Percentiles rank a stretch among this genome's conserved stretches.
phyloP scores from a whole-genome alignment of 2,329 filamentous ascomycete genomes.

The Colletotrichum spinosum region DNA sequence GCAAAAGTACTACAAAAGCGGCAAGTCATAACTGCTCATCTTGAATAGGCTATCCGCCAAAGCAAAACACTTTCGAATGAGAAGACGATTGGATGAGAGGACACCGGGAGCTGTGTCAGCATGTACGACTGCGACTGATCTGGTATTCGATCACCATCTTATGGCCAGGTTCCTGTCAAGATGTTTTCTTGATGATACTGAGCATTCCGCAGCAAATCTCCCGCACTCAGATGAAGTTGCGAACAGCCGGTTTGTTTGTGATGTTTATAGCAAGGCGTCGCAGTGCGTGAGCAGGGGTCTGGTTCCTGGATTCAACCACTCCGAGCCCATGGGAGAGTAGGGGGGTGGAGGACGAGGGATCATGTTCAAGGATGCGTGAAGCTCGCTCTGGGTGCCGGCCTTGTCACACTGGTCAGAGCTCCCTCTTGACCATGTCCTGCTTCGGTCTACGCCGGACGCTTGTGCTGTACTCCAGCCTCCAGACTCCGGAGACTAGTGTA shows the following conservation, averaged over 20 bases:
- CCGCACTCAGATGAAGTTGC: conserved; percentile 13
- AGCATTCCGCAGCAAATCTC: conserved; percentile 19
- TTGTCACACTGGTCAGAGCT: conserved; percentile 31
- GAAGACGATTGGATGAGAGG: too few species aligned
- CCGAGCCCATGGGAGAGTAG: conserved; percentile 9
- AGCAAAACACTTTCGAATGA: too few species aligned
- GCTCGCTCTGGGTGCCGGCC: conserved; percentile 6
- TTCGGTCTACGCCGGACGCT: not conserved
- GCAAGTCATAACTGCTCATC: too few species aligned
- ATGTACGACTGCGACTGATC: conserved; percentile 2
- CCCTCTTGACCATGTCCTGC: conserved; percentile 5
- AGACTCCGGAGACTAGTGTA: conserved; percentile 2
- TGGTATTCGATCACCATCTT: not conserved
- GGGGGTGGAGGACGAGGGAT: conserved; percentile 3
- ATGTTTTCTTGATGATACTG: conserved; percentile 15
- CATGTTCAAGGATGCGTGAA: not conserved
- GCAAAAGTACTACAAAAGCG: too few species aligned
- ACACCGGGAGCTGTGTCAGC: too few species aligned
- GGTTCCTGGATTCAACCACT: conserved; percentile 19
- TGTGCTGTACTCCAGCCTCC: not conserved
- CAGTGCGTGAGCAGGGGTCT: conserved; percentile 32
- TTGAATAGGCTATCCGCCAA: too few species aligned
- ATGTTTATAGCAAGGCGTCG: conserved; percentile 8
- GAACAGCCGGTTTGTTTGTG: conserved; percentile 23
- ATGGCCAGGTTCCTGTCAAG: not conserved